Conservation (phyloP, 257 asterid species). For the Penstemon newberryi region DNA sequence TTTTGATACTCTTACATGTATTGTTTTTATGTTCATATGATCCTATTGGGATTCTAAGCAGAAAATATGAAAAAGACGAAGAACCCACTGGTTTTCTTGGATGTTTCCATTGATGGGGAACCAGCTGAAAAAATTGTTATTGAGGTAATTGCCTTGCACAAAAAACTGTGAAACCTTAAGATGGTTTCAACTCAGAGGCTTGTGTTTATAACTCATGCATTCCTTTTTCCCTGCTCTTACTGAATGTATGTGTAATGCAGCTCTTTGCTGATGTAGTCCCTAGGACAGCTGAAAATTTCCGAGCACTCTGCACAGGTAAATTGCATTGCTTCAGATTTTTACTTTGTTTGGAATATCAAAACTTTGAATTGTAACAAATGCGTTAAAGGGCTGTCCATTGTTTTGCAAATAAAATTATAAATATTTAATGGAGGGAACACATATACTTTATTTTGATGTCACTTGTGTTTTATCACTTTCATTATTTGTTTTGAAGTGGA, state of each 20-base stretch:
- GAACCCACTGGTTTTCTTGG: constrained; percentile 80
- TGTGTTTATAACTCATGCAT: constrained; percentile 8
- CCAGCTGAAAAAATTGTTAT: constrained; percentile 65
- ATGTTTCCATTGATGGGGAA: constrained; percentile 70
- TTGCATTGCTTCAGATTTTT: constrained; percentile 7
- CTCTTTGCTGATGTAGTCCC: constrained; percentile 93
- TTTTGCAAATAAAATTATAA: neutral
- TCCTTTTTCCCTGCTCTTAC: constrained; percentile 22
- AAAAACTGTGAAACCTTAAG: constrained; percentile 9
- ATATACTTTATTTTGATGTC: neutral
- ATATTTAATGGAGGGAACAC: neutral
- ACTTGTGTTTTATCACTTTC: constrained; percentile 1
- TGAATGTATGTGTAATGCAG: constrained; percentile 45
- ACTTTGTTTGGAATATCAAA: constrained; percentile 13
- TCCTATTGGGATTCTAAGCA: constrained; percentile 27
- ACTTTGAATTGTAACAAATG: neutral
- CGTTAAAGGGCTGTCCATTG: too few species aligned
- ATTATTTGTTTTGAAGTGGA: neutral
- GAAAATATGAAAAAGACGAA: constrained; percentile 56
- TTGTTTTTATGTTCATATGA: too few species aligned
- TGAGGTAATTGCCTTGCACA: constrained; percentile 53
- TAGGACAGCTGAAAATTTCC: constrained; percentile 91
- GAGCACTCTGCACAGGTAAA: constrained; percentile 97
- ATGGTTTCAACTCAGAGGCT: neutral
- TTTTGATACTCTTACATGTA: too few species aligned